Conservation (phyloP, 495 filamentous ascomycete genomes). For the Terfezia boudieri region DNA sequence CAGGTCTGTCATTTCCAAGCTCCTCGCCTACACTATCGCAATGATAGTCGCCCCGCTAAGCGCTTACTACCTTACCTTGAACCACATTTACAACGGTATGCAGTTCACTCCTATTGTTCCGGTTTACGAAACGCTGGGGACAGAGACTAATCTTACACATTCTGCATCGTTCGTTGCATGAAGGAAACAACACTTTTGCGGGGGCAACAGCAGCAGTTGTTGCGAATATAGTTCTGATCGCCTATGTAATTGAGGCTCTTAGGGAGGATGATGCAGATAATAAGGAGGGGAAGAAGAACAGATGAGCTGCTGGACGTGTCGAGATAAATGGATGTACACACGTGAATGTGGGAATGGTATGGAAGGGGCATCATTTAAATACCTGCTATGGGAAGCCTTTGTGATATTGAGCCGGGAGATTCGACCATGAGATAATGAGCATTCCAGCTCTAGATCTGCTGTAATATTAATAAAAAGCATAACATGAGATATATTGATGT, state of each 20-base stretch:
- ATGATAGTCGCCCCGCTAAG: constrained; percentile 74
- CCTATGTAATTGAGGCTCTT: constrained; percentile 80
- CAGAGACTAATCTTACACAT: not conserved
- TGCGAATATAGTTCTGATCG: constrained; percentile 78
- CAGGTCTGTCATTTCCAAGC: constrained; percentile 72
- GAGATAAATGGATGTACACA: not conserved
- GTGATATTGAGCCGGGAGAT: no score
- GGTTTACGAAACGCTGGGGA: not conserved
- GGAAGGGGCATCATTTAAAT: no score
- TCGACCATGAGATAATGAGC: no score
- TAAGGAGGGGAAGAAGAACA: not conserved
- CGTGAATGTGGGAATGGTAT: no score
- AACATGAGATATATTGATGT: no score
- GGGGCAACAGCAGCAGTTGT: constrained; percentile 66
- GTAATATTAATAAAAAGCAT: no score
- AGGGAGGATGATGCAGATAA: constrained; percentile 60
- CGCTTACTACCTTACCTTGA: constrained; percentile 62
- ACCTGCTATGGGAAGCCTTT: no score
- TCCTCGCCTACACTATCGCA: constrained; percentile 70
- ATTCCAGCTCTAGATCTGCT: no score
- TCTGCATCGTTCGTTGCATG: not conserved
- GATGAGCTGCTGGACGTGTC: not conserved
- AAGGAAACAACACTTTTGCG: constrained; percentile 71
- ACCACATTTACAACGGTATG: constrained; percentile 56
- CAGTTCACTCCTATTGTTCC: not conserved